A percentile compares a stretch with the other conserved stretches of the same genome.
phyloP scores from a whole-genome alignment of 2,329 filamentous ascomycete species.

The Periconia sp. region DNA sequence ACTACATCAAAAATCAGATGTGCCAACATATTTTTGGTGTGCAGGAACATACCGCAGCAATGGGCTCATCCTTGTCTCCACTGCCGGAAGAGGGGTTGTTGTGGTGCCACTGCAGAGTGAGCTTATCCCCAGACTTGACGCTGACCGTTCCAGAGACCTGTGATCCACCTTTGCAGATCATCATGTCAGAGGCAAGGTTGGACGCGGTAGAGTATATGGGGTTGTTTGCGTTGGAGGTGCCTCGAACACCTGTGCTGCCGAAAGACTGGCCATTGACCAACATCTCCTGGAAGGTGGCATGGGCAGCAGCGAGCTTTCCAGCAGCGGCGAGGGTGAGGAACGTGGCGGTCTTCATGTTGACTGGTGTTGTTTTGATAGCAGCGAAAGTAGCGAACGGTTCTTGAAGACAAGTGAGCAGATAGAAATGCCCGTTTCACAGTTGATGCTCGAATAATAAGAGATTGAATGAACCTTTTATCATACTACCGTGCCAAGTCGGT shows the following conservation, averaged over 20 bases:
- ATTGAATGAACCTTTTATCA: background rate
- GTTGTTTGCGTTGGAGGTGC: slow-evolving; percentile 43
- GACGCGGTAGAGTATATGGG: slow-evolving; percentile 24
- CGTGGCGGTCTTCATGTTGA: slow-evolving; percentile 36
- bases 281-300: slow-evolving; percentile 43
- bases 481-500: background rate
- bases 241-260: slow-evolving; percentile 47
- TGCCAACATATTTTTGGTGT: background rate
- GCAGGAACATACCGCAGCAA: slow-evolving; percentile 35
- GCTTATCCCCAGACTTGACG: slow-evolving; percentile 51
- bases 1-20: slow-evolving; percentile 10
- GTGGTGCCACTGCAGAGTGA: slow-evolving; percentile 56
- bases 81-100: slow-evolving; percentile 36
- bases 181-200: slow-evolving; percentile 37
- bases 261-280: slow-evolving; percentile 44
- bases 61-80: slow-evolving; percentile 51
- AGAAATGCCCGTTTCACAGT: background rate
- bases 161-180: slow-evolving; percentile 41
- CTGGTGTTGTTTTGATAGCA: slow-evolving; percentile 5
- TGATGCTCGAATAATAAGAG: background rate
- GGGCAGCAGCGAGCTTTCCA: slow-evolving; percentile 35
- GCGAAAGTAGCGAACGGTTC: slow-evolving; percentile 17
- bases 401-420: background rate
- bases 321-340: slow-evolving; percentile 32
- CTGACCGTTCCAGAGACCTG: slow-evolving; percentile 45